Evolutionary conservation across 306 rosid species (phyloP).

Genomic region (Cucurbita pepo): DNA sequence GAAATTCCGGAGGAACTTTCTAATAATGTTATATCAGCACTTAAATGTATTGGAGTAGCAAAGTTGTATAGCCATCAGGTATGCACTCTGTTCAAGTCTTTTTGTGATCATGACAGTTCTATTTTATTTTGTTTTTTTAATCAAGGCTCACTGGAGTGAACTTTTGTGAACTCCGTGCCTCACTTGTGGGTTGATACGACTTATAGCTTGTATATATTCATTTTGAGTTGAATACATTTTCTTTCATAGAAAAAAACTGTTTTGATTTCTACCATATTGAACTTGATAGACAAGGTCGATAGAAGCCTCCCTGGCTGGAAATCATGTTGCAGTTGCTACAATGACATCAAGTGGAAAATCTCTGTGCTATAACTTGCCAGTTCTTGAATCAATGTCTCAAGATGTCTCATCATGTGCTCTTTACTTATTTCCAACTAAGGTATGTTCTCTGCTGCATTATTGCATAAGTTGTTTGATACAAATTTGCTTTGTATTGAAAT

Average conservation of each 20-base stretch:
- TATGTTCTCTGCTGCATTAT: conserved; percentile 15
- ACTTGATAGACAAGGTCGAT: conserved; percentile 47
- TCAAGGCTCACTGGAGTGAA: not conserved
- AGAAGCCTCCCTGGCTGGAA: conserved; percentile 60
- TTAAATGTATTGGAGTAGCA: conserved; percentile 45
- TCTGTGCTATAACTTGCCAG: conserved; percentile 82
- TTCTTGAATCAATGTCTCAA: conserved; percentile 47
- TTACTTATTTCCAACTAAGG: conserved; percentile 93
- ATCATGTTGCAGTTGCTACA: conserved; percentile 73
- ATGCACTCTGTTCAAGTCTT: not conserved
- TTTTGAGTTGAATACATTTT: not conserved
- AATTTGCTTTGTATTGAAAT: not conserved
- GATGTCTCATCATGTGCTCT: conserved; percentile 53
- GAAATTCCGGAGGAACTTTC: conserved; percentile 52
- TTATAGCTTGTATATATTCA: not conserved
- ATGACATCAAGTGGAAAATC: conserved; percentile 98
- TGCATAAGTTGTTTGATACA: not conserved
- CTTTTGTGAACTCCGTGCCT: not conserved
- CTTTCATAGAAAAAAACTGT: not conserved
- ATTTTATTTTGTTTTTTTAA: not conserved
- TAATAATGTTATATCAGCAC: conserved; percentile 41
- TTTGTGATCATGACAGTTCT: not conserved
- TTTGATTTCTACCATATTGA: not conserved
- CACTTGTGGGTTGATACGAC: not conserved
- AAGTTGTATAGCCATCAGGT: conserved; percentile 88